Base-by-base conservation (phyloP, 2,329 filamentous ascomycete genomes). In the Penicillium frequentans region DNA sequence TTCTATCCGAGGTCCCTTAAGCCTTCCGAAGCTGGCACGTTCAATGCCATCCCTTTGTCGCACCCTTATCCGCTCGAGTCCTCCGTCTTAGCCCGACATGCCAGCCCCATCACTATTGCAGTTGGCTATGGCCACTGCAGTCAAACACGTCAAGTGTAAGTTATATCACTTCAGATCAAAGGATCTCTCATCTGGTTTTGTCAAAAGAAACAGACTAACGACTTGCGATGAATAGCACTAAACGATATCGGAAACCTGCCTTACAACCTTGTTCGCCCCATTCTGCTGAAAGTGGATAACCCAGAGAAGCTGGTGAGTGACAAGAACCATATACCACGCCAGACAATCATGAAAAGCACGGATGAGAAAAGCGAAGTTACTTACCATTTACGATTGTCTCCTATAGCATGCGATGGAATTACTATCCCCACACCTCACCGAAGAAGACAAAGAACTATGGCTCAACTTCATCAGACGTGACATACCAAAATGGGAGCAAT, bases 381-480 rank as follows among this genome's bases (percentile, higher is more conserved):
- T 27, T 5, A 29, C 14, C 13, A 23, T 14, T 45, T 49, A 6
- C 16, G 0, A 42, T 42, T 2, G 5, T 21, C 3, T 23, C 19
- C 44, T 24, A 42, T 48, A 81, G 77, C 75, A 79, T 63, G 73
- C 82, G 55, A 82, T 97, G 57, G 93, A 97, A 75, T 60, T 82
- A 50, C 86, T 87, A 68, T 93, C 88, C 5, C 90, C 91, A 0
- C 90, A 96, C 62, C 82, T 97, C 51, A 80, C 84, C 59, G 85
- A 86, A 37, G 81, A 89, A 55, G 87, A 87, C 39, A 82, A 79
- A 21, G 89, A 92, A 65, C 79, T 93, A 59, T 97, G 93, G 93
- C 76, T 86, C 43, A 83, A 84, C 27, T 84, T 97, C 68, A 95
- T 98, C 73, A 83, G 85, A 51, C 85, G 86, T 48, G 87, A 96